Base-by-base conservation (phyloP, 148 eudicot species). In the Rhododendron molle region DNA sequence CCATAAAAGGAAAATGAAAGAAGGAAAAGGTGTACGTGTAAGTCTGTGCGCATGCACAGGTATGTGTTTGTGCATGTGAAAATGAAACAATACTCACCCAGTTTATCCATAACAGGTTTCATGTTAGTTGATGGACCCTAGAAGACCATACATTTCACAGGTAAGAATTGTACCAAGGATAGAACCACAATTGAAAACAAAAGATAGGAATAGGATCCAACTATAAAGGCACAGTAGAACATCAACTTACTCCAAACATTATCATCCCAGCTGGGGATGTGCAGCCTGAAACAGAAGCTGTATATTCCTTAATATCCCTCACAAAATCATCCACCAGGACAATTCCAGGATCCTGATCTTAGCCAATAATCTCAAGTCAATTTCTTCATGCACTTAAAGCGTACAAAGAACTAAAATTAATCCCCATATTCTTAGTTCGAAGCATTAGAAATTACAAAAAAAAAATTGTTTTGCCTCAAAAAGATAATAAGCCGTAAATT, bases 211-310 rank as follows among this genome's bases (percentile, higher is more conserved):
- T 23, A 32, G 38, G 36, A n/a, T 58, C 16, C n/a, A 44, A 36
- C 69, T 60, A 36, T 13, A 71, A 32, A 12, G 16, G 15, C 20
- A 13, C 43, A 87, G 2, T 49, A 43, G 85, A 65, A 28, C 16
- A 40, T 67, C 23, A 34, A 90, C 99, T 93, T 90, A 97, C 99
- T 83, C 93, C 92, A 89, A 94, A 97, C 89, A 97, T 83, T 56
- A 97, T 91, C 4, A 97, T 91, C 76, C 93, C 96, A 81, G 91
- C 94, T 80, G 99, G 98, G 65, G 96, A 92, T 76, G 88, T 76
- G 87, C 87, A 69, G 87, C 90, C 94, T 54, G 98, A 93, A 79
- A 88, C 88, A 83, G 89, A 85, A 56, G 92, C 88, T 73, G 98
- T 76, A 85, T 81, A 90, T 62, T 92, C 85, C 87, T 88, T 88